These are phyloP conservation scores for Cercospora nicotianae DNA, from an alignment of 2,329 filamentous ascomycete genomes.

Conservation along the genomic window DNA sequence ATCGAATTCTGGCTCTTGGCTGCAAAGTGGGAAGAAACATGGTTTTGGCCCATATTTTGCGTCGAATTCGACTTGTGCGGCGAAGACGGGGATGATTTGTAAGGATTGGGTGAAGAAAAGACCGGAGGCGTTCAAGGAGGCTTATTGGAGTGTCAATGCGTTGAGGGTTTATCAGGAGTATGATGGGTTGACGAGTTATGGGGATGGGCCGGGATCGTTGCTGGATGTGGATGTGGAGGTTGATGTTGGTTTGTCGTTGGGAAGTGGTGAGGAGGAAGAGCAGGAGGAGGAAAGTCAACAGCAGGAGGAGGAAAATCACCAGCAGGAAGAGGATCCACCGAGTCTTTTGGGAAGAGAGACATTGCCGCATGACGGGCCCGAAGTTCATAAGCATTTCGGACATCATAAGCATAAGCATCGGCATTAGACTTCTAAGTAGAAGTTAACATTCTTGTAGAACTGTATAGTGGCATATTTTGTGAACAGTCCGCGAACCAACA, in stretches of 20 bases:
- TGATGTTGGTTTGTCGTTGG: neutral
- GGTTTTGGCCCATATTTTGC: neutral
- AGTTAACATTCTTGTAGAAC: neutral
- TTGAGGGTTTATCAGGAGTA: constrained; percentile 41
- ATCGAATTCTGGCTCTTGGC: neutral
- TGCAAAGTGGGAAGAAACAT: neutral
- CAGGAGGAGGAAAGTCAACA: neutral
- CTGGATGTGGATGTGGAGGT: neutral
- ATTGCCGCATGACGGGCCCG: neutral
- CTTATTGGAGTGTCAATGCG: constrained; percentile 46
- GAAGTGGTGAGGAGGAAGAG: neutral
- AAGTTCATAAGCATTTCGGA: neutral
- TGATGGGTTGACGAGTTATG: neutral
- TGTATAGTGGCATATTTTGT: neutral
- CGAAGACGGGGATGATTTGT: constrained; percentile 32
- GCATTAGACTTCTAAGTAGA: neutral
- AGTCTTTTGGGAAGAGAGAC: neutral
- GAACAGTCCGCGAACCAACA: neutral
- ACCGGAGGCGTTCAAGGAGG: constrained; percentile 39
- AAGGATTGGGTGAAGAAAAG: constrained; percentile 38
- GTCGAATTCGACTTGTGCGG: constrained; percentile 34
- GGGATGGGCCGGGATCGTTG: neutral
- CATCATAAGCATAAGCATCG: neutral
- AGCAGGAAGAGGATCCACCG: neutral
- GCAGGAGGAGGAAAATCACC: neutral